These are phyloP conservation scores for Aureobasidium vineae DNA, from an alignment of 2,329 filamentous ascomycete species.

Conservation along the genomic window DNA sequence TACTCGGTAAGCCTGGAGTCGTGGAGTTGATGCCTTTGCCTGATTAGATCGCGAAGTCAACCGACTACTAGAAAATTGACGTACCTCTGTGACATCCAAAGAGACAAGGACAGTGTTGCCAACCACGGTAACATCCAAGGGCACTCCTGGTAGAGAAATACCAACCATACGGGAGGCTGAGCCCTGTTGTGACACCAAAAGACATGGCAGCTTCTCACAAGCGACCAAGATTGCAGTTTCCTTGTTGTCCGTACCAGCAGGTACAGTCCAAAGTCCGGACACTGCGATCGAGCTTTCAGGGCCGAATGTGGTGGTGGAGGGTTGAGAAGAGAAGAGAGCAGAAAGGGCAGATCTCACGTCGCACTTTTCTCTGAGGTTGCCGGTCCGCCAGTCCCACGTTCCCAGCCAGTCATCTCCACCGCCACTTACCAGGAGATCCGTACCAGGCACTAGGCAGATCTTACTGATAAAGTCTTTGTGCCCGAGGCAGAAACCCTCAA, in stretches of 20 bases:
- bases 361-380: slow-evolving; percentile 54
- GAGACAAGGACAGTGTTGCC: slow-evolving; percentile 31
- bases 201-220: slow-evolving; percentile 53
- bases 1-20: slow-evolving; percentile 18
- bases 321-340: slow-evolving; percentile 24
- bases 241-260: slow-evolving; percentile 10
- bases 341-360: slow-evolving; percentile 44
- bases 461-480: slow-evolving; percentile 82
- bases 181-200: slow-evolving; percentile 58
- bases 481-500: slow-evolving; percentile 85
- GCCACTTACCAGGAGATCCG: slow-evolving; percentile 73
- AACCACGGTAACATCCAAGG: slow-evolving; percentile 59
- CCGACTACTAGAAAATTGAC: not conserved
- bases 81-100: slow-evolving; percentile 17
- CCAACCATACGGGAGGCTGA: not conserved
- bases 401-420: slow-evolving; percentile 79
- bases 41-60: not conserved
- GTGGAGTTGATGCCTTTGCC: slow-evolving; percentile 4
- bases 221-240: slow-evolving; percentile 40
- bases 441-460: slow-evolving; percentile 62
- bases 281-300: slow-evolving; percentile 43
- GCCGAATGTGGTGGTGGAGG: slow-evolving; percentile 26
- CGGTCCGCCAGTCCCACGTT: slow-evolving; percentile 75
- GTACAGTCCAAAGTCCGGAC: slow-evolving; percentile 51
- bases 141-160: slow-evolving; percentile 41